Base-by-base conservation (phyloP, 352 stramenopile species). In the Globisporangium radiosum region DNA sequence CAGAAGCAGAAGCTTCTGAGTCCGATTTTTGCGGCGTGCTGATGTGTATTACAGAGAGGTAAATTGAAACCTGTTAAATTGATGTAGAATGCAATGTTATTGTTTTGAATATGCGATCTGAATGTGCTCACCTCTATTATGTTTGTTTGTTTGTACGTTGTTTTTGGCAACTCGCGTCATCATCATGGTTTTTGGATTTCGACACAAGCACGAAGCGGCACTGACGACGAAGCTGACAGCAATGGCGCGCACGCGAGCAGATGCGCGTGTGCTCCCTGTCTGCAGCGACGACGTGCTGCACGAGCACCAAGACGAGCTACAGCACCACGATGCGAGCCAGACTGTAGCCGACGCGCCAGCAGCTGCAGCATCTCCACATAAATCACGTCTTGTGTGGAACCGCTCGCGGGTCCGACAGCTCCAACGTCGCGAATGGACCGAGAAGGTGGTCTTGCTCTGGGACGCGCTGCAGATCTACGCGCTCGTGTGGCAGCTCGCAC, bases 401-500 rank as follows among this genome's bases (percentile, higher is more conserved):
- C 44, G 8, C 40, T 54, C 50, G 14, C 60, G 58, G 1, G 8
- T 14, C 8, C 68, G 64, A 13, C 60, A 73, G 55, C 68, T 83
- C 17, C 38, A 50, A 43, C 69, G 70, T 56, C 74, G 78, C 47
- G 78, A 82, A 50, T 88, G 78, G 81, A 59, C 72, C n/a, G 81
- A 88, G 68, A 87, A 88, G 59, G 59, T 50, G 47, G 40, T 76
- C 13, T 49, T 82, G 13, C n/a, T 75, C 1, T 48, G 70, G 6
- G 81, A 90, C 48, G 67, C 64, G 14, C 47, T 71, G 66, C 81
- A 90, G 64, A 50, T 88, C 62, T 90, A 77, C 54, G 81, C 69
- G 37, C 72, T 90, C 39, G 71, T 90, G 49, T 90, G 81, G 81
- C 81, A 90, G 64, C 66, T 90, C 47, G 84, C 81, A n/a, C 81